Conservation (phyloP, 163 green algal genomes). For the Prototheca cutis region DNA sequence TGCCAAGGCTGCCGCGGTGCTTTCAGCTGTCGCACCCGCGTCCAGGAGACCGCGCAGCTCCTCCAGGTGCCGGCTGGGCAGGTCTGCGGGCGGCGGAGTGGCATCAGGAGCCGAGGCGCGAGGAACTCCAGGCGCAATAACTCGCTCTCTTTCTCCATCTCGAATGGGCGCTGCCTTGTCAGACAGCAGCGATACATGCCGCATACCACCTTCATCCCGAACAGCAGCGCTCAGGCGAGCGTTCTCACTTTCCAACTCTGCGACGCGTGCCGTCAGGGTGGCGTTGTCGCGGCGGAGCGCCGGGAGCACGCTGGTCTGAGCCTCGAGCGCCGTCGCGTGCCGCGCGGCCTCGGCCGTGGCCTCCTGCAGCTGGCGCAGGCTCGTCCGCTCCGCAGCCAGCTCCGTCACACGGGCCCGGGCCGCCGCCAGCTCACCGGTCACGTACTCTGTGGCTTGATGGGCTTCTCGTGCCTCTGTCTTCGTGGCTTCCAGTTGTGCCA, state of each 20-base stretch:
- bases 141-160: background rate
- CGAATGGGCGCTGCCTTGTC: background rate
- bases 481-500: background rate
- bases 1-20: background rate
- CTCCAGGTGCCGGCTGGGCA: background rate
- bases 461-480: background rate
- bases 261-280: background rate
- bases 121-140: background rate
- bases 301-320: background rate
- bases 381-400: background rate
- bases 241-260: background rate
- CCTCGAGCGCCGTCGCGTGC: background rate
- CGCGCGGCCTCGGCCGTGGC: background rate
- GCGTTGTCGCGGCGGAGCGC: background rate
- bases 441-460: background rate
- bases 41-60: background rate
- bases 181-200: background rate
- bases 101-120: background rate
- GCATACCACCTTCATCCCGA: background rate
- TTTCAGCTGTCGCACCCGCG: background rate
- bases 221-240: background rate
- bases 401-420: slow-evolving; percentile 9
- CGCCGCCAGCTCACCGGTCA: slow-evolving; percentile 10
- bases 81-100: background rate
- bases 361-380: background rate